phyloP scores from a whole-genome alignment of 2,329 filamentous ascomycete genomes.

The Lasiodiplodia sp. region DNA sequence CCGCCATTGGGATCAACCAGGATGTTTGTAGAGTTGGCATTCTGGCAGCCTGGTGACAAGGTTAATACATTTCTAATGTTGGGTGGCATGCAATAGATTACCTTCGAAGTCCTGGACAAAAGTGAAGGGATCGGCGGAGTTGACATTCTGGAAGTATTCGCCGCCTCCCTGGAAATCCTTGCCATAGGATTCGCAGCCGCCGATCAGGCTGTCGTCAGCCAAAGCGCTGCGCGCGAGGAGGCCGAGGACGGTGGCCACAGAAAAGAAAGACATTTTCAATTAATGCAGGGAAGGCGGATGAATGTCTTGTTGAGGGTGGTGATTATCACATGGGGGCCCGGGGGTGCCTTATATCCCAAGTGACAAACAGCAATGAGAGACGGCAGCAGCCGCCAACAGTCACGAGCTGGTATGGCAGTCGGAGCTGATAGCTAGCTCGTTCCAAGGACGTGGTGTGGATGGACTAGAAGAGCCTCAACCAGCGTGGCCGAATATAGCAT shows the following conservation, averaged over 20 bases:
- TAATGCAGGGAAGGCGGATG: not conserved
- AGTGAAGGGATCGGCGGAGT: conserved; percentile 49
- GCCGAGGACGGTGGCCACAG: conserved; percentile 30
- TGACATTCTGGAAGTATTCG: conserved; percentile 50
- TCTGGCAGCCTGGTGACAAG: conserved; percentile 40
- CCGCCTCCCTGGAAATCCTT: conserved; percentile 50
- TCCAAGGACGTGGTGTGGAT: not conserved
- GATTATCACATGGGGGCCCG: not conserved
- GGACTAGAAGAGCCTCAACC: conserved; percentile 11
- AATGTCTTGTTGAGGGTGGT: not conserved
- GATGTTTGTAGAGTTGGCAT: conserved; percentile 48
- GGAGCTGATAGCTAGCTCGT: conserved; percentile 9
- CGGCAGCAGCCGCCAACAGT: not conserved
- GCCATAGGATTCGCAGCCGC: conserved; percentile 37
- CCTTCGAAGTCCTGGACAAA: conserved; percentile 50
- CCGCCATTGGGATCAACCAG: conserved; percentile 49
- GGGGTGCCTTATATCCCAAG: conserved; percentile 6
- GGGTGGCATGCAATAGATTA: conserved; percentile 1
- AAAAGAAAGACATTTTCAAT: conserved; percentile 15
- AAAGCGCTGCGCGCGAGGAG: conserved; percentile 31
- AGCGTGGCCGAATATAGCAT: conserved; percentile 9
- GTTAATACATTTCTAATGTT: conserved; percentile 14
- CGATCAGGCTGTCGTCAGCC: conserved; percentile 26
- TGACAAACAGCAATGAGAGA: not conserved
- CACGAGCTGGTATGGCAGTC: conserved; percentile 1